Base-by-base conservation (phyloP, 768 basidiomycete genomes). In the Strobilomyces dryophilus region DNA sequence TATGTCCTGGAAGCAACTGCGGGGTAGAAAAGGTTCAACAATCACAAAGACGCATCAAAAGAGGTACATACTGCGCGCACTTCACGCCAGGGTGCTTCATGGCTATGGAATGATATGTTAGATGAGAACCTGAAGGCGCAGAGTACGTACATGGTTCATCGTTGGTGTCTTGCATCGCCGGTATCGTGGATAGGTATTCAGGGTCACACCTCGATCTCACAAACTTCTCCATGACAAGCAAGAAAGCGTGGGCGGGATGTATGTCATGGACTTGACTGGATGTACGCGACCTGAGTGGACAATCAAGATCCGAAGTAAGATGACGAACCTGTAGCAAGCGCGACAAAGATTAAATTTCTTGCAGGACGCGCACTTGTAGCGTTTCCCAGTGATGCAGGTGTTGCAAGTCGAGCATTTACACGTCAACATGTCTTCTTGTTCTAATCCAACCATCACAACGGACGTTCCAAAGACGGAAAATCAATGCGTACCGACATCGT, bases 281-380 rank as follows among this genome's bases (percentile, higher is more conserved):
- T 51, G 31, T 39, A 24, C 14, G 27, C 20, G 10, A 44, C 17
- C 35, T 52, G 10, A 57, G 51, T 32, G 45, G 8, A 45, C 12
- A 2, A 8, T 34, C 31, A 20, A 52, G 39, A 45, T 45, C 12
- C 6, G 18, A 20, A 11, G 24, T 45, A 42, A 42, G 56, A 72
- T 46, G 14, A 43, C 35, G 21, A 32, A 91, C 92, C 87, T 81
- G 67, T 89, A 94, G 62, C 91, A 93, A 1, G 84, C 84, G 29
- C 83, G 77, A 67, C 94, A 98, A 27, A 97, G 71, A 61, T 86
- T 83, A 65, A 92, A 88, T 55, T 85, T 83, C 49, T 77, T 66
- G 67, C 95, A 95, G 8, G 84, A 85, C 7, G 82, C 80, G 69
- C 94, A 97, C 71, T 92, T 94, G 72, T 87, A 95, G 20, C 91